Base-by-base conservation (phyloP, 192 early-diverging fungal species). In the Gigaspora rosea region DNA sequence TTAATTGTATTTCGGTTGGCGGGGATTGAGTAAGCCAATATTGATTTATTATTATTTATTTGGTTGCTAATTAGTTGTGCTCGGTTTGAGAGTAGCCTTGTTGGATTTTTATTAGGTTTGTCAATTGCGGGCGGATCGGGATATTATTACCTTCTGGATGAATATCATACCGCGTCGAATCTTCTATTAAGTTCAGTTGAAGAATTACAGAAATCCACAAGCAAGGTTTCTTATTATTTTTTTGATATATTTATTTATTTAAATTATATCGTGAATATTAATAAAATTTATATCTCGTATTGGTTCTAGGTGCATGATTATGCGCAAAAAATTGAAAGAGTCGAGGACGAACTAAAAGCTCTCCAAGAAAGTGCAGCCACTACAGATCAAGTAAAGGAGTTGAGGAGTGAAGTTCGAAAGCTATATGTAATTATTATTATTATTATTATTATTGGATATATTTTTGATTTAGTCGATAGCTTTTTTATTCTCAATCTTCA, bases 61-160 rank as follows among this genome's bases (percentile, higher is more conserved):
- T 41, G 41, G 41, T 41, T 41, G 41, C 41, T 7, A 7, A 41
- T 41, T 41, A 41, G 41, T 41, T 41, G 41, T 3, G 41, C 7
- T 41, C 41, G 41, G 41, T 33, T 20, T 49, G 67, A 61, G 27
- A 64, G 16, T 85, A 90, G 89, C n/a, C 81, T 92, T 54, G 85
- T 95, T 78, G 93, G 93, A 46, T 95, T 95, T 75, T 81, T 94
- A 51, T 76, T 93, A 5, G 94, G 94, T 32, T 88, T 90, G n/a
- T 89, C 92, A 36, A 79, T 85, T 52, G 88, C 93, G 46, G 91
- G 92, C 13, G 87, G 90, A 20, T 84, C 87, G 35, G 93, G 93
- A 36, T 97, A 95, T 80, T 90, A 92, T 64, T 94, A 93, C 77
- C 86, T 97, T 63, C 85, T 97, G 56, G 93, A 95, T 68, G 93